phyloP scores from a whole-genome alignment of 306 rosid genomes.

The Canavalia gladiata region DNA sequence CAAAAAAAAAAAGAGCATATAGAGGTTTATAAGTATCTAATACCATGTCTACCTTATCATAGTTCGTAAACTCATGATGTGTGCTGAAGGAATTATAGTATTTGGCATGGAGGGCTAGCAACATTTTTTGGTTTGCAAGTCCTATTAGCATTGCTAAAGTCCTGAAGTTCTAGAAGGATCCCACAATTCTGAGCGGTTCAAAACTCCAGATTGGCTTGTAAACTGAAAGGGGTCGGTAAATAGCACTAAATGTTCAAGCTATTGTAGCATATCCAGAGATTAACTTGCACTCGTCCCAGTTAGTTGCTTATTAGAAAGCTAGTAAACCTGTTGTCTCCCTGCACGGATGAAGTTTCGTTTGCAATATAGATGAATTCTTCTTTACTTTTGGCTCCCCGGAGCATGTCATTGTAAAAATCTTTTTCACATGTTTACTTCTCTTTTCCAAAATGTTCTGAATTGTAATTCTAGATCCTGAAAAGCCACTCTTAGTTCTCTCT shows the following conservation, averaged over 20 bases:
- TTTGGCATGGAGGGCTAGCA: not conserved
- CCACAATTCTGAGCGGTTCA: not conserved
- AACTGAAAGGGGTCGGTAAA: not conserved
- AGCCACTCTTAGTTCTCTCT: not conserved
- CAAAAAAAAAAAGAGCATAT: not conserved
- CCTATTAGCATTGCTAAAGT: not conserved
- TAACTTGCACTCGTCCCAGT: not conserved
- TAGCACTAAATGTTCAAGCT: constrained; percentile 17
- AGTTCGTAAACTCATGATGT: not conserved
- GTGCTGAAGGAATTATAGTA: not conserved
- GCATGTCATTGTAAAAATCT: not conserved
- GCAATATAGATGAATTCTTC: not conserved
- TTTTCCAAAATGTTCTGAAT: not conserved
- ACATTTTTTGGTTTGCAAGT: not conserved
- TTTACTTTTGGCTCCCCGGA: not conserved
- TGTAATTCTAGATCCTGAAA: not conserved
- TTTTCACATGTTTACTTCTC: not conserved
- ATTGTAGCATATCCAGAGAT: not conserved
- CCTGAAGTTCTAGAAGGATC: not conserved
- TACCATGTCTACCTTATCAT: not conserved
- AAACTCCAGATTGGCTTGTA: not conserved
- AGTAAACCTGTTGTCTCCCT: not conserved
- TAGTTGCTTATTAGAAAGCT: not conserved
- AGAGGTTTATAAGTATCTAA: not conserved
- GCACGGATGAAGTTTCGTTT: not conserved